Evolutionary conservation across 164 flowering plant genomes (phyloP).

Genomic region (Cinnamomum chago): DNA sequence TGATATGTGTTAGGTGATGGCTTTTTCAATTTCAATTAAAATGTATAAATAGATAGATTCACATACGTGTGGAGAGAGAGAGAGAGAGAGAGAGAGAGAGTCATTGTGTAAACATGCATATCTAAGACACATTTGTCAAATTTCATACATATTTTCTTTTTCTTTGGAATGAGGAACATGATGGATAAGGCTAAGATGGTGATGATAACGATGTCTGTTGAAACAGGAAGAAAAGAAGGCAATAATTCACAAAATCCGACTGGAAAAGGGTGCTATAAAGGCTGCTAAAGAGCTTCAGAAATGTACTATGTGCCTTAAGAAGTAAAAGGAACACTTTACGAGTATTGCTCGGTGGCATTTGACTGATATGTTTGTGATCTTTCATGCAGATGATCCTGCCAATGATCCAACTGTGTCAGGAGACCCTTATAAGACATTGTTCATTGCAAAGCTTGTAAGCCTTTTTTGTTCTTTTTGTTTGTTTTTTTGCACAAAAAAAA

Average conservation of each 20-base stretch:
- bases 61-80: too few relatives aligned
- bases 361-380: not conserved
- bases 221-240: constrained; percentile 68
- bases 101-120: too few relatives aligned
- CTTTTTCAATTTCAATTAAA: too few relatives aligned
- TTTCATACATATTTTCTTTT: too few relatives aligned
- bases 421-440: constrained; percentile 97
- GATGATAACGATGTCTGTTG: not conserved
- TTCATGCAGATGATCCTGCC: constrained; percentile 72
- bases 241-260: constrained; percentile 66
- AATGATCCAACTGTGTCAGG: constrained; percentile 81
- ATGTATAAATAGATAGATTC: too few relatives aligned
- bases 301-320: constrained; percentile 33
- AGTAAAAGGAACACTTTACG: not conserved
- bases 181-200: too few relatives aligned
- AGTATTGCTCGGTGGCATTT: not conserved
- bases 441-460: constrained; percentile 94
- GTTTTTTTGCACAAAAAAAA: too few relatives aligned
- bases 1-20: too few relatives aligned
- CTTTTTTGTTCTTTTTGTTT: not conserved
- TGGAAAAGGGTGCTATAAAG: constrained; percentile 83
- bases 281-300: constrained; percentile 89
- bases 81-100: too few relatives aligned
- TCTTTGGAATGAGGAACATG: too few relatives aligned
- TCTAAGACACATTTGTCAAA: too few relatives aligned